These are phyloP conservation scores for Bruguiera gymnorhiza DNA, from an alignment of 345 rosid species.

Conservation along the genomic window DNA sequence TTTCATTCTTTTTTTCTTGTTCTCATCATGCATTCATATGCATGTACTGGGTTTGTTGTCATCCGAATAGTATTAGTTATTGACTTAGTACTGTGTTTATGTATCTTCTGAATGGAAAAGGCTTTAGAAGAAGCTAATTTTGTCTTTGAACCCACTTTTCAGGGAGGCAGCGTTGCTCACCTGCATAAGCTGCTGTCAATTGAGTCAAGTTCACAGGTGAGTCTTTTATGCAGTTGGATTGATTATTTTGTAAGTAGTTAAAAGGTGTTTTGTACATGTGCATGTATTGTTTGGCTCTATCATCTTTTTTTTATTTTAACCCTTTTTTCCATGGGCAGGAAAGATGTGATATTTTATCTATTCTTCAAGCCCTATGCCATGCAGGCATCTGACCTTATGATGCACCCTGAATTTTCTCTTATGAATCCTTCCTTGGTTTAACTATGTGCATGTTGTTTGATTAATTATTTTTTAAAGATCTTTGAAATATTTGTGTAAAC, in stretches of 20 bases:
- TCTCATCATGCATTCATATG: not conserved
- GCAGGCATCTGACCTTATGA: not conserved
- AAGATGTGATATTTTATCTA: not conserved
- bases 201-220: constrained; percentile 92
- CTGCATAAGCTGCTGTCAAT: constrained; percentile 92
- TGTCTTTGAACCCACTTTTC: constrained; percentile 21
- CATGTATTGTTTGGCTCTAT: no score
- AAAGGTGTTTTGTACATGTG: no score
- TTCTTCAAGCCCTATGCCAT: no score
- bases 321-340: not conserved
- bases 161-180: constrained; percentile 96
- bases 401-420: not conserved
- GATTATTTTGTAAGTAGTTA: not conserved
- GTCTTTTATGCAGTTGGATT: constrained; percentile 1
- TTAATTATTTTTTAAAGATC: no score
- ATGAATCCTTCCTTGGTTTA: no score
- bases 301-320: no score
- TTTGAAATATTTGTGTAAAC: no score
- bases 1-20: not conserved
- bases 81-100: no score
- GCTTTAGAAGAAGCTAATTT: not conserved
- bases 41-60: no score
- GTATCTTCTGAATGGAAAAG: not conserved
- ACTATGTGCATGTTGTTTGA: no score
- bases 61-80: no score